A percentile compares a stretch with the other conserved stretches of the same genome.
Evolutionary conservation across 208 protist species (phyloP).

Genomic region (Acanthamoeba healyi): DNA sequence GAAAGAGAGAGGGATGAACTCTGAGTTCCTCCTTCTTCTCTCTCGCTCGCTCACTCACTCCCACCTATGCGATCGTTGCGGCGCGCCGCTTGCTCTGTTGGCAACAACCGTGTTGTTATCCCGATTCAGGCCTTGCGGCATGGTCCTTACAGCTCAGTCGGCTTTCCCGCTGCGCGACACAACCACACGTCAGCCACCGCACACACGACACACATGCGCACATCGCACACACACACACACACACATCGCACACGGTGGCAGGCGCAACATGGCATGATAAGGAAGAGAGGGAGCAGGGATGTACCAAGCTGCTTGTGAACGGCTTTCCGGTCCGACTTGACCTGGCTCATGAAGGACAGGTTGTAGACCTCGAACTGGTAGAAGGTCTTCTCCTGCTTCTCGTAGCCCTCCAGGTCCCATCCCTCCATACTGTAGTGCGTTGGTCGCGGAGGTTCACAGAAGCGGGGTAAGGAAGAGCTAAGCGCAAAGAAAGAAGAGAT

Average conservation of each 20-base stretch:
- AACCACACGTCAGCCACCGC: not conserved
- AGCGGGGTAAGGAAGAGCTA: not conserved
- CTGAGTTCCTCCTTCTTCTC: too few relatives aligned
- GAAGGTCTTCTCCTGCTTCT: conserved; percentile 29
- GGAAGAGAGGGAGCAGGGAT: not conserved
- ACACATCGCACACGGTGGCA: not conserved
- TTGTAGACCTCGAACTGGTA: conserved; percentile 45
- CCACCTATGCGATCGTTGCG: too few relatives aligned
- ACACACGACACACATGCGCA: not conserved
- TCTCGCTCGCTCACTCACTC: too few relatives aligned
- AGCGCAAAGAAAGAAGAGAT: too few relatives aligned
- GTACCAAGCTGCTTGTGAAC: not conserved
- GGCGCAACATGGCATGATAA: not conserved
- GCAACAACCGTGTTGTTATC: too few relatives aligned
- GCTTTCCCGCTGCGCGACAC: not conserved
- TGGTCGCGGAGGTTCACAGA: not conserved
- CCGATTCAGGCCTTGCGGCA: too few relatives aligned
- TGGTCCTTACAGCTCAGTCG: not conserved
- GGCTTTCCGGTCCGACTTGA: conserved; percentile 16
- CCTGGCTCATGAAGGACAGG: conserved; percentile 12
- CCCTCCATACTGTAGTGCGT: not conserved
- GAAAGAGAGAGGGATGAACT: too few relatives aligned
- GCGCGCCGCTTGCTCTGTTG: too few relatives aligned
- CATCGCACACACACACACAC: too few relatives aligned
- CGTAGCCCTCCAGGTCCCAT: conserved; percentile 23